These are phyloP conservation scores for Tuber melanosporum DNA, from an alignment of 495 filamentous ascomycete species.

Conservation along the genomic window DNA sequence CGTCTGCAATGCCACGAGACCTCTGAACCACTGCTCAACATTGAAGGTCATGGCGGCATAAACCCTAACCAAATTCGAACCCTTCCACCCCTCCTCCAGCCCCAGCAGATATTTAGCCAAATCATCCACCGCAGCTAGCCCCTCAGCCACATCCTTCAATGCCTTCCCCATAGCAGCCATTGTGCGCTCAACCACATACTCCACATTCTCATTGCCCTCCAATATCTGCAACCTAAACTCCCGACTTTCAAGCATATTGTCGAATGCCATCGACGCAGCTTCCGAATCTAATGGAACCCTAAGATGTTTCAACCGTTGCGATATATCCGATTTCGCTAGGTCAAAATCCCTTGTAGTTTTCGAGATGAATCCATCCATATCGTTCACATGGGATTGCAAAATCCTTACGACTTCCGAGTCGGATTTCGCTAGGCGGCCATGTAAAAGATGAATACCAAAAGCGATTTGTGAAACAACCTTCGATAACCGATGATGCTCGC, in stretches of 20 bases:
- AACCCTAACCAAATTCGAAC: constrained; percentile 55
- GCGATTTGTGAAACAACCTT: constrained; percentile 88
- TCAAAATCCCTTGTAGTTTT: constrained; percentile 78
- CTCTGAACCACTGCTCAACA: constrained; percentile 74
- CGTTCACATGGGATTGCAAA: constrained; percentile 84
- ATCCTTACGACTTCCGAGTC: constrained; percentile 81
- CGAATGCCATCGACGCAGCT: constrained; percentile 56
- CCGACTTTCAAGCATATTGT: constrained; percentile 78
- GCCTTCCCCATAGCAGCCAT: constrained; percentile 65
- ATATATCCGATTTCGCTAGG: constrained; percentile 67
- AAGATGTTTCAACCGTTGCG: constrained; percentile 66
- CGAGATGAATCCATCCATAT: constrained; percentile 84
- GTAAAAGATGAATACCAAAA: constrained; percentile 84
- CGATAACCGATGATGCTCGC: constrained; percentile 71
- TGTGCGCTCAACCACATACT: constrained; percentile 77
- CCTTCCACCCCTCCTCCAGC: constrained; percentile 55
- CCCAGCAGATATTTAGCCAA: constrained; percentile 67
- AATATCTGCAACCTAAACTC: constrained; percentile 74
- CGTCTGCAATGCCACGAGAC: constrained; percentile 61
- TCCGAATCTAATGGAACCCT: constrained; percentile 73
- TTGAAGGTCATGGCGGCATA: constrained; percentile 78
- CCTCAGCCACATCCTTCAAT: constrained; percentile 70
- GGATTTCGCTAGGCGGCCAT: constrained; percentile 78
- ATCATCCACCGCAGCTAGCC: constrained; percentile 66
- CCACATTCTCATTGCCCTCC: constrained; percentile 82